Percentiles rank a stretch among this genome's conserved stretches.
Evolutionary conservation across 1,284 basidiomycete species (phyloP).

Genomic region (Rhodotorula mucilaginosa): DNA sequence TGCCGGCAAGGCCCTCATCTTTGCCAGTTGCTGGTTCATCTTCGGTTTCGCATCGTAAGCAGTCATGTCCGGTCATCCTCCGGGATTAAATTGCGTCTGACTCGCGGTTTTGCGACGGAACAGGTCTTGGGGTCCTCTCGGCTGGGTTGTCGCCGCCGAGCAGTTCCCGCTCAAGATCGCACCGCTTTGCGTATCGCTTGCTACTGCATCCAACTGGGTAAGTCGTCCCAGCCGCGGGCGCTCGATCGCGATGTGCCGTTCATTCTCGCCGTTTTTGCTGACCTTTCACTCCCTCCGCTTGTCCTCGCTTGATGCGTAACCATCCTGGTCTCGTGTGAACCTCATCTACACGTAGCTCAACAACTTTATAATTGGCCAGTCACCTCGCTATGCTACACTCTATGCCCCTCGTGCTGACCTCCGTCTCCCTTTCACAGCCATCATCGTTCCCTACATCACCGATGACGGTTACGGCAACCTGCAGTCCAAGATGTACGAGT

Average conservation of each 20-base stretch:
- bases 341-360: neutral
- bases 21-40: constrained; percentile 55
- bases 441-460: constrained; percentile 32
- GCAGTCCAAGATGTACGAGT: constrained; percentile 42
- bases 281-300: too few relatives aligned
- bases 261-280: too few relatives aligned
- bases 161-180: constrained; percentile 52
- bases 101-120: neutral
- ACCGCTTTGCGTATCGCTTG: constrained; percentile 50
- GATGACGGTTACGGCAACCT: constrained; percentile 48
- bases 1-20: constrained; percentile 54
- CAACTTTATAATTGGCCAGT: constrained; percentile 50
- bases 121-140: constrained; percentile 17
- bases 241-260: neutral
- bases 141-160: constrained; percentile 49
- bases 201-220: constrained; percentile 51
- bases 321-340: too few relatives aligned
- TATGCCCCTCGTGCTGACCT: too few relatives aligned
- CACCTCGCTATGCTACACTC: neutral
- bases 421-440: neutral
- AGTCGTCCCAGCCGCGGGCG: neutral
- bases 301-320: too few relatives aligned
- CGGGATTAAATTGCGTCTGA: neutral
- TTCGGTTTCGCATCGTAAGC: constrained; percentile 51
- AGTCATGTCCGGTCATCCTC: constrained; percentile 51